Conservation (phyloP, 148 eudicot species). For the Mesembryanthemum crystallinum region DNA sequence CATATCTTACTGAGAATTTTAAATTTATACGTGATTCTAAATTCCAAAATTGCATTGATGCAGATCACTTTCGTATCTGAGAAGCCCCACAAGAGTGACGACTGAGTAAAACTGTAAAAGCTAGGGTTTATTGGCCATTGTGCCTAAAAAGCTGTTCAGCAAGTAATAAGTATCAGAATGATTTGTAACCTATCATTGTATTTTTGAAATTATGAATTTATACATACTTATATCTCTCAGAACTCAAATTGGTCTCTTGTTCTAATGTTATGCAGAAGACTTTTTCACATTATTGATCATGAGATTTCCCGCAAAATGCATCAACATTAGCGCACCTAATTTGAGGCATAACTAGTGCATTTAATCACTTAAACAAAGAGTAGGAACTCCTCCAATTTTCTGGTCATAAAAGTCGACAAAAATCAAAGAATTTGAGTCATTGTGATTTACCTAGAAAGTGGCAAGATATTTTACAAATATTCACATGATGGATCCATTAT, state of each 20-base stretch:
- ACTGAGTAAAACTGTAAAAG: constrained; percentile 27
- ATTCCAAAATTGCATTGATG: constrained; percentile 7
- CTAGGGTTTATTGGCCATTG: neutral
- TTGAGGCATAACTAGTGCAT: neutral
- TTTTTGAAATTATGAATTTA: neutral
- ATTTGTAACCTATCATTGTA: constrained; percentile 20
- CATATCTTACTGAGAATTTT: neutral
- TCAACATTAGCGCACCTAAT: neutral
- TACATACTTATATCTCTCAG: neutral
- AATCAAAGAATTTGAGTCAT: neutral
- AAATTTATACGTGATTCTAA: neutral
- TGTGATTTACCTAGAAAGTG: neutral
- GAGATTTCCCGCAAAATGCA: neutral
- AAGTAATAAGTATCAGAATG: neutral
- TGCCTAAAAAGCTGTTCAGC: neutral
- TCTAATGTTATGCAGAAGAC: neutral
- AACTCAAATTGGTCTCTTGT: neutral
- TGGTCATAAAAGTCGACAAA: no score
- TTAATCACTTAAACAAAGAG: neutral
- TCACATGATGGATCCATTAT: neutral
- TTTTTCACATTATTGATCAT: neutral
- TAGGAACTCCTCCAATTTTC: neutral
- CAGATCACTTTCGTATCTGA: constrained; percentile 42
- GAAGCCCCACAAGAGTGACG: constrained; percentile 79
- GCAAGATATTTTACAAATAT: neutral